Percentiles rank a stretch among this genome's conserved stretches.
Evolutionary conservation across 371 early-diverging fungal species (phyloP).

Genomic region (Sporodiniella umbellata): DNA sequence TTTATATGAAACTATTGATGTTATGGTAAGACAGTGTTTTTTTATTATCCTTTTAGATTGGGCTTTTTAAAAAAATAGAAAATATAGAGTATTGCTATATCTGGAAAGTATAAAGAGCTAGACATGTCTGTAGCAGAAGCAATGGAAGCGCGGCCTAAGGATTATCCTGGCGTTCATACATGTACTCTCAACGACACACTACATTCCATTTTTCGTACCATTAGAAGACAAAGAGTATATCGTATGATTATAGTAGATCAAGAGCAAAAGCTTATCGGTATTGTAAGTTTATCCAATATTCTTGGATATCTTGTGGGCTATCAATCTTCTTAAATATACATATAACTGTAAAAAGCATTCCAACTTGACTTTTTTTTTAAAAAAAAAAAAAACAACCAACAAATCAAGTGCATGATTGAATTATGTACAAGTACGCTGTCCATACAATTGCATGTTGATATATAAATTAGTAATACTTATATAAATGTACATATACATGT

Average conservation of each 20-base stretch:
- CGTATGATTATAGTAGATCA: constrained; percentile 89
- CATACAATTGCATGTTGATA: background rate
- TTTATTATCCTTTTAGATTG: background rate
- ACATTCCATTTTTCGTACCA: constrained; percentile 80
- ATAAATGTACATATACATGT: no score
- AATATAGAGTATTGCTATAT: constrained; percentile 44
- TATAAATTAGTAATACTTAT: background rate
- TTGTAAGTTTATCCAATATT: constrained; percentile 88
- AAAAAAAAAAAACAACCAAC: no score
- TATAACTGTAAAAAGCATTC: no score
- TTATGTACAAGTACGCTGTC: background rate
- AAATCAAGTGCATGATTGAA: no score
- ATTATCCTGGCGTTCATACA: constrained; percentile 92
- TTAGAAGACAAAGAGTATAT: constrained; percentile 81
- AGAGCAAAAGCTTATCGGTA: constrained; percentile 76
- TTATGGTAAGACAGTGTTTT: constrained; percentile 88
- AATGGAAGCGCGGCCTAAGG: constrained; percentile 76
- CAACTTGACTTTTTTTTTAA: no score
- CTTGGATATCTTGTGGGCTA: constrained; percentile 64
- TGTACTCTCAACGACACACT: constrained; percentile 86
- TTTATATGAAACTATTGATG: constrained; percentile 93
- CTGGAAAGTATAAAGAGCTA: constrained; percentile 59
- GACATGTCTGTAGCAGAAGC: constrained; percentile 87
- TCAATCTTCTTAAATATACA: constrained; percentile 11
- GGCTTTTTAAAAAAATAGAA: background rate